These are phyloP conservation scores for Hypoxylon sp. DNA, from an alignment of 2,329 filamentous ascomycete species.

Conservation along the genomic window DNA sequence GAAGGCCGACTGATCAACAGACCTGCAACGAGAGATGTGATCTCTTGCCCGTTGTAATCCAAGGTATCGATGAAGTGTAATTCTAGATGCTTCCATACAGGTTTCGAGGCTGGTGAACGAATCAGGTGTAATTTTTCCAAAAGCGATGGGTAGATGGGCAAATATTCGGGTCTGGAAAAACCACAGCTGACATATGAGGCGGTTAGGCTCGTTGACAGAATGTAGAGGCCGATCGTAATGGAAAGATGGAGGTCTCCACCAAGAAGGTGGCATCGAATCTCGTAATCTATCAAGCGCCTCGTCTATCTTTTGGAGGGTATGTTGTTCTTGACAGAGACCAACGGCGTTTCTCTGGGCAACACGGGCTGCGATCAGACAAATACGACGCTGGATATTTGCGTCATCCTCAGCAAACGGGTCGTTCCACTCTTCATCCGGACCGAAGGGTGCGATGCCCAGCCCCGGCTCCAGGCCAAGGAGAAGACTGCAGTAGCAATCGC, in stretches of 20 bases:
- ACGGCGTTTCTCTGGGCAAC: conserved; percentile 22
- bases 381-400: conserved; percentile 20
- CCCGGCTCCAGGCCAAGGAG: conserved; percentile 26
- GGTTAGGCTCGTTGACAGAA: conserved; percentile 21
- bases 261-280: conserved; percentile 16
- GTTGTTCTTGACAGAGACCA: conserved; percentile 6
- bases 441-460: conserved; percentile 22
- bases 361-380: conserved; percentile 16
- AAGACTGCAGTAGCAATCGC: conserved; percentile 30
- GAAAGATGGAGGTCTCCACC: conserved; percentile 27
- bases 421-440: conserved; percentile 18
- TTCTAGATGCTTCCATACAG: conserved; percentile 26
- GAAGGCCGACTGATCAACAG: conserved; percentile 19
- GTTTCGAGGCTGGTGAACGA: conserved; percentile 20
- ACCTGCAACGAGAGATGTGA: conserved; percentile 25
- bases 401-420: conserved; percentile 23
- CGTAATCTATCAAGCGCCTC: conserved; percentile 11
- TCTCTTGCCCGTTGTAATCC: conserved; percentile 18
- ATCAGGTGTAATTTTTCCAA: conserved; percentile 5
- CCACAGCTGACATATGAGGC: conserved; percentile 27
- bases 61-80: conserved; percentile 24
- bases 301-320: conserved; percentile 13
- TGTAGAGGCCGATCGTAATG: conserved; percentile 11
- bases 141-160: conserved; percentile 21
- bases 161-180: conserved; percentile 20